phyloP scores from a whole-genome alignment of 768 basidiomycete species.

The Phlebiopsis flavidoalba region DNA sequence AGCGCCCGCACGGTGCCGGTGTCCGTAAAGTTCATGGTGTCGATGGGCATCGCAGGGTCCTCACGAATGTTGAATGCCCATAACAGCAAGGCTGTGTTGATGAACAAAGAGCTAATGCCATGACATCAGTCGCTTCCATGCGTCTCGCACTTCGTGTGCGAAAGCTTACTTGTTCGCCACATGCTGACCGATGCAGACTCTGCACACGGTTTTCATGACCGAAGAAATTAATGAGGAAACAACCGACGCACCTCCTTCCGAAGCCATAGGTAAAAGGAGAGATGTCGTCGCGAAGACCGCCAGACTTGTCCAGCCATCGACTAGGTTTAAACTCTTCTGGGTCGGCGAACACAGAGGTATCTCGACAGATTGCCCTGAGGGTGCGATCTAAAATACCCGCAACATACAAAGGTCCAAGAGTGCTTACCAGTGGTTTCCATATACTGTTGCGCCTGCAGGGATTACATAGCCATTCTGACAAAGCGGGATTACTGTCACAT shows the following conservation, averaged over 20 bases:
- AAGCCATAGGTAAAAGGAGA: conserved; percentile 31
- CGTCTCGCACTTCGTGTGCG: neutral
- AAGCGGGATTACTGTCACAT: neutral
- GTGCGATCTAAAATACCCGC: neutral
- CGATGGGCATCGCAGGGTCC: conserved; percentile 50
- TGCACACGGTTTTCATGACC: conserved; percentile 10
- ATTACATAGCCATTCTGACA: conserved; percentile 32
- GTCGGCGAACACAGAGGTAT: conserved; percentile 27
- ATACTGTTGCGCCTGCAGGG: conserved; percentile 34
- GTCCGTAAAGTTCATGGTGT: conserved; percentile 57
- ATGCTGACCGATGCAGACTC: conserved; percentile 62
- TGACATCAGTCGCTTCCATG: neutral
- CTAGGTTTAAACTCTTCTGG: conserved; percentile 27
- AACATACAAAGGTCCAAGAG: neutral
- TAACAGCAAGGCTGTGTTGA: conserved; percentile 57
- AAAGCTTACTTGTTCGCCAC: conserved; percentile 35
- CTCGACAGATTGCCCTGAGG: conserved; percentile 26
- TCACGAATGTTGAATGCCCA: conserved; percentile 60
- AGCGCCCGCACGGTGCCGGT: conserved; percentile 59
- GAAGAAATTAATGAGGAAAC: neutral
- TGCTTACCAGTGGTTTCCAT: conserved; percentile 34
- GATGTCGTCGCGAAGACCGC: conserved; percentile 24
- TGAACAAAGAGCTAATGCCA: conserved; percentile 47
- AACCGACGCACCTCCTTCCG: conserved; percentile 25
- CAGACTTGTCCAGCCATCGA: conserved; percentile 28